phyloP scores from a whole-genome alignment of 345 rosid species.

The Crucihimalaya himalaica region DNA sequence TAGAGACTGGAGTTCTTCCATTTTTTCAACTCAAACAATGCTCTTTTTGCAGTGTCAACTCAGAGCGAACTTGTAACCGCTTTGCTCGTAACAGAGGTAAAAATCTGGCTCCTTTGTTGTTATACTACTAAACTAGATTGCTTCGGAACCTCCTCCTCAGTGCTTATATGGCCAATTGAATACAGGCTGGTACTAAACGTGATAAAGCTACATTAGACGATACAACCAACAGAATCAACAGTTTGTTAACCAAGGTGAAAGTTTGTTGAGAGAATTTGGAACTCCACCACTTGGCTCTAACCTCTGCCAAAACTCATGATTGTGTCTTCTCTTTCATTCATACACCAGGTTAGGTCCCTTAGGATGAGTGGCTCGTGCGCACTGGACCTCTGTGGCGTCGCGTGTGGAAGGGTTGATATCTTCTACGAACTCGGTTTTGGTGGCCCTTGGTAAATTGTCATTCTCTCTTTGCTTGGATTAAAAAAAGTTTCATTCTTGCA shows the following conservation, averaged over 20 bases:
- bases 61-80: conserved; percentile 73
- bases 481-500: not conserved
- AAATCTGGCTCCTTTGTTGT: conserved; percentile 15
- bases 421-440: conserved; percentile 84
- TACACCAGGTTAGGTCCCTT: conserved; percentile 79
- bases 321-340: conserved; percentile 17
- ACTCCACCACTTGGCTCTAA: not conserved
- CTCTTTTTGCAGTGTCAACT: conserved; percentile 61
- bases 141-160: not conserved
- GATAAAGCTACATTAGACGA: conserved; percentile 72
- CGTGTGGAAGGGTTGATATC: conserved; percentile 84
- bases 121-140: not conserved
- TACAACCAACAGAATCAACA: conserved; percentile 75
- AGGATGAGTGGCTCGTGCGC: conserved; percentile 98
- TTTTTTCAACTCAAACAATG: not conserved
- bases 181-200: conserved; percentile 81
- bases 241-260: conserved; percentile 76
- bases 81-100: conserved; percentile 90
- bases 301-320: not conserved
- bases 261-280: not conserved
- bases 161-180: conserved; percentile 1
- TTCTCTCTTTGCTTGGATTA: not conserved
- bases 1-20: not conserved
- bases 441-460: conserved; percentile 76
- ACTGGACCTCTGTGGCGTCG: conserved; percentile 89